Evolutionary conservation across 83 land plant genomes (phyloP), one percentile per base, ranked within the genome.

Genomic region (Picea engelmannii): DNA sequence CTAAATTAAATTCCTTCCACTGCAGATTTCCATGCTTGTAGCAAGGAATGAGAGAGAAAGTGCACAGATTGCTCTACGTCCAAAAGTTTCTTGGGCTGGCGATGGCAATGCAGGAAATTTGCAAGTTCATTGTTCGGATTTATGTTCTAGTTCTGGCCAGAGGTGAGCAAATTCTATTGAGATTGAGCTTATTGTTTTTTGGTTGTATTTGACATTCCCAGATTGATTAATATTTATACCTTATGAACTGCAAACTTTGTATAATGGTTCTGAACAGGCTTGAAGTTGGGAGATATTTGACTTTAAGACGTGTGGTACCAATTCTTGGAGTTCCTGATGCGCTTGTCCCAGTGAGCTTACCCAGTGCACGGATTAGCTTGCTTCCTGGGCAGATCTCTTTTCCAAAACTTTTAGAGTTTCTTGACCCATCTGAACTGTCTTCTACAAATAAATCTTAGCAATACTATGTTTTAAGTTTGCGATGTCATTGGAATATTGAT

Each of bases 241-340:
- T 2, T 44, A 73, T 73, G 55, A 73, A n/a, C 11, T 73, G 76
- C 24, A n/a, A 40, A n/a, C 31, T 69, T 21, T 58, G 49, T 71
- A 16, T 47, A 18, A 49, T 47, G 79, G 10, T 74, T 74, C 25
- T 62, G 40, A 80, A 60, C 91, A 97, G 98, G 81, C 87, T 97
- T 82, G 88, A 86, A 83, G 91, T 87, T 86, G 99, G 99, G 62
- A 87, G 90, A 79, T 89, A 90, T 49, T 82, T 96, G 82, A 91
- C 89, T 35, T 11, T 96, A 62, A 81, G 99, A 49, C 92, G 89
- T 70, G 97, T 97, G 73, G 93, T 94, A 58, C 96, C 99, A 23
- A 87, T 97, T 71, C 91, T 97, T 80, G 97, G 99, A 83, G 98
- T 97, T 58, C 99, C 99, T 69, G 98, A 97, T 97, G 99, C 98